Conservation (phyloP, 1,139 yeast species). For the Lodderomyces jiufengensis region DNA sequence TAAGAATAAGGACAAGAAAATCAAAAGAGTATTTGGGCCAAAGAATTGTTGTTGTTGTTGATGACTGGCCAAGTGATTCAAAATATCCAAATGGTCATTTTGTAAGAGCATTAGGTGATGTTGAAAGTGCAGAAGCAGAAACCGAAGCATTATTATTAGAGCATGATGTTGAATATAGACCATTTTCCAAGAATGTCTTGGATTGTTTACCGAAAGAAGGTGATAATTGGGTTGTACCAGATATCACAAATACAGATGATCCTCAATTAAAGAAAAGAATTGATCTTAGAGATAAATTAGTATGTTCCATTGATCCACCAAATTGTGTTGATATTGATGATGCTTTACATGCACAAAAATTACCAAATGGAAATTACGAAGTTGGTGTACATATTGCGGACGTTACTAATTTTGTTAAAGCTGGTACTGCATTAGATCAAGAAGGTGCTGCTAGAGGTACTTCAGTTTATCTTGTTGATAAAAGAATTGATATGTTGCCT, state of each 20-base stretch:
- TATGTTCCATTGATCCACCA: slow-evolving; percentile 97
- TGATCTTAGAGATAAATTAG: slow-evolving; percentile 83
- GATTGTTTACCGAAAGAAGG: slow-evolving; percentile 94
- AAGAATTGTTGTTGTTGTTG: slow-evolving; percentile 88
- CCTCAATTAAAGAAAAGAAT: slow-evolving; percentile 61
- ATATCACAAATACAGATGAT: slow-evolving; percentile 53
- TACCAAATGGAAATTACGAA: slow-evolving; percentile 92
- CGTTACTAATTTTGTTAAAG: slow-evolving; percentile 94
- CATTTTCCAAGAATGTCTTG: slow-evolving; percentile 87
- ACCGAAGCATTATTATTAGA: slow-evolving; percentile 92
- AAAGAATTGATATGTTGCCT: slow-evolving; percentile 98
- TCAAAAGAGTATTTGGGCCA: slow-evolving; percentile 79
- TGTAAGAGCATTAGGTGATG: slow-evolving; percentile 81
- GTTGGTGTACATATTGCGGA: slow-evolving; percentile 99
- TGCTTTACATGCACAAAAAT: slow-evolving; percentile 80
- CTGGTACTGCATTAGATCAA: slow-evolving; percentile 85
- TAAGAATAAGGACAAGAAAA: slow-evolving; percentile 83
- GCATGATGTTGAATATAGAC: slow-evolving; percentile 95
- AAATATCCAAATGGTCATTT: slow-evolving; percentile 94
- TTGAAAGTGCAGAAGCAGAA: slow-evolving; percentile 92
- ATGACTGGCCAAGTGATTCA: slow-evolving; percentile 84
- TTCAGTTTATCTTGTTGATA: slow-evolving; percentile 95
- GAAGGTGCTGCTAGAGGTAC: slow-evolving; percentile 99
- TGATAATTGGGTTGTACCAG: slow-evolving; percentile 88
- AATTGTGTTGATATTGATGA: slow-evolving; percentile 99